Evolutionary conservation across 2,329 filamentous ascomycete species (phyloP).

Genomic region (Dactylellina haptotyla): DNA sequence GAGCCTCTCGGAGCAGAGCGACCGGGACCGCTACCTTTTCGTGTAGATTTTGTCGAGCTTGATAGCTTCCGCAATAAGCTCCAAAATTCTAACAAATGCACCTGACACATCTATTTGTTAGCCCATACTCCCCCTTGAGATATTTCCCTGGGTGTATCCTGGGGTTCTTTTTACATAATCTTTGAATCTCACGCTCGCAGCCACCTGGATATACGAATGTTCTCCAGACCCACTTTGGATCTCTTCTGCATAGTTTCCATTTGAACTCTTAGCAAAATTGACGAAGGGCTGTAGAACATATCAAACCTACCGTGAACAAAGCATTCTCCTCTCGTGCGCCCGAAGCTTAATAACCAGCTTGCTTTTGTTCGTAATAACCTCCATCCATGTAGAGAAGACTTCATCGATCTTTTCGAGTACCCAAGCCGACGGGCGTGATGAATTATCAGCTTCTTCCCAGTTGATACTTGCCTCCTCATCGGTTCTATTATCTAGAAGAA

Average conservation of each 20-base stretch:
- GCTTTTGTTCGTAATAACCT: slow-evolving; percentile 27
- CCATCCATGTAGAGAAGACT: slow-evolving; percentile 28
- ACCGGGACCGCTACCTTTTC: slow-evolving; percentile 21
- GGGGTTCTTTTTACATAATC: too few relatives aligned
- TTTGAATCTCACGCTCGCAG: slow-evolving; percentile 23
- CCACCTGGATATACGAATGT: slow-evolving; percentile 35
- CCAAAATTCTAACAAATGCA: slow-evolving; percentile 36
- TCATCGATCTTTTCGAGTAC: slow-evolving; percentile 45
- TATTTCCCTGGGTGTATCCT: too few relatives aligned
- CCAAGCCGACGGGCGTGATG: slow-evolving; percentile 26
- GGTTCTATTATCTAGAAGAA: slow-evolving; percentile 15
- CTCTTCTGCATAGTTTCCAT: slow-evolving; percentile 2
- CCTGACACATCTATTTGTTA: slow-evolving; percentile 15
- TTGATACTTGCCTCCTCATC: slow-evolving; percentile 12
- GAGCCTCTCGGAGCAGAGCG: not conserved
- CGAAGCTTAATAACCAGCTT: slow-evolving; percentile 33
- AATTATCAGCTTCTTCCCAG: slow-evolving; percentile 42
- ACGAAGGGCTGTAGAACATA: not conserved
- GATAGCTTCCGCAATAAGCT: slow-evolving; percentile 38
- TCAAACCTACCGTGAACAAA: slow-evolving; percentile 15
- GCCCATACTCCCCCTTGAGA: too few relatives aligned
- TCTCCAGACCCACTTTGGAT: slow-evolving; percentile 30
- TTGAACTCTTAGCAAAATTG: not conserved
- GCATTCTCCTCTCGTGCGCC: slow-evolving; percentile 6
- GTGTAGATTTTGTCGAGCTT: slow-evolving; percentile 41